Percentiles rank a stretch among this genome's conserved stretches.
Conservation (phyloP, 352 stramenopile genomes). For the Globisporangium heterothallicum region DNA sequence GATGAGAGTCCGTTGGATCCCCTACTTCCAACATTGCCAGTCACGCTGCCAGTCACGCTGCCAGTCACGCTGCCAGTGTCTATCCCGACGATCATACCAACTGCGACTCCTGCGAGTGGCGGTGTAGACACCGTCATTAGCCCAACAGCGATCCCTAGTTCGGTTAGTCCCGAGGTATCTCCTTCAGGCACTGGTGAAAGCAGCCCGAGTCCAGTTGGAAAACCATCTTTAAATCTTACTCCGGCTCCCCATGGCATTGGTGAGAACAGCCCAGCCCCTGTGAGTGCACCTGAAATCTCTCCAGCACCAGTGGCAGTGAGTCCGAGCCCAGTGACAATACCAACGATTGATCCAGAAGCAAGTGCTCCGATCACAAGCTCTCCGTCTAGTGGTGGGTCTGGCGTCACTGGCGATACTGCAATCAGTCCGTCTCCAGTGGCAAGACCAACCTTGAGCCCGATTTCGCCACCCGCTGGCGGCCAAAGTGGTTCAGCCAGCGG, state of each 20-base stretch:
- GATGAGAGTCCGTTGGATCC: neutral
- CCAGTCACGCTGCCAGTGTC: neutral
- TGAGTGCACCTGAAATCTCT: neutral
- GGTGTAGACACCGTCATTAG: neutral
- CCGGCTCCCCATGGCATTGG: neutral
- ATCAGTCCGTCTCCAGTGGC: neutral
- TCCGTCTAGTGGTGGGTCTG: neutral
- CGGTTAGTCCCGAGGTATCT: too few relatives aligned
- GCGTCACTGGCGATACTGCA: too few relatives aligned
- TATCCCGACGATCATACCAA: neutral
- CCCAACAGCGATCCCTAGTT: neutral
- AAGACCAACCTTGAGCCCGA: neutral
- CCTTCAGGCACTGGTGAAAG: neutral
- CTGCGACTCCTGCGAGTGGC: neutral
- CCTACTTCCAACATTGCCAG: neutral
- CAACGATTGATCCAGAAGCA: neutral
- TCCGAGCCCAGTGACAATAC: neutral
- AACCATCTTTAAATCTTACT: neutral
- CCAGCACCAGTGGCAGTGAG: neutral
- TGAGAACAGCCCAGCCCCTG: too few relatives aligned
- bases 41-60: neutral
- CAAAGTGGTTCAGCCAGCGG: neutral
- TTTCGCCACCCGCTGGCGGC: neutral
- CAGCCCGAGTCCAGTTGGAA: neutral
- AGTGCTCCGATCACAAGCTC: neutral